These are phyloP conservation scores for Ochetophila trinervis DNA, from an alignment of 306 rosid species.

Conservation along the genomic window DNA sequence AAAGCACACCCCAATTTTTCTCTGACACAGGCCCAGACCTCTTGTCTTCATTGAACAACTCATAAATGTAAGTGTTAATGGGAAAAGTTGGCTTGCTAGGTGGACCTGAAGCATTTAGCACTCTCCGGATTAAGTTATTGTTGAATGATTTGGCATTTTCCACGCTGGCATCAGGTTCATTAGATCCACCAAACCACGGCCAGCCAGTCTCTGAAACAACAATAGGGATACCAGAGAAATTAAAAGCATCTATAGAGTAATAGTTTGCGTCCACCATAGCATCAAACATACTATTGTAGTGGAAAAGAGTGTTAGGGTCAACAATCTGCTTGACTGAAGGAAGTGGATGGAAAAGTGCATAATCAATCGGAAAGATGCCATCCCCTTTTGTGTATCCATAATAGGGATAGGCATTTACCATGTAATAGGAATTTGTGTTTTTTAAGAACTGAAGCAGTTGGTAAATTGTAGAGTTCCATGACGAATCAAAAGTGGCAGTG, in stretches of 20 bases:
- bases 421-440: conserved; percentile 71
- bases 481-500: conserved; percentile 64
- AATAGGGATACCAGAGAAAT: conserved; percentile 62
- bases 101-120: conserved; percentile 84
- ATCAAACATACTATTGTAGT: conserved; percentile 84
- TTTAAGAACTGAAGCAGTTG: conserved; percentile 72
- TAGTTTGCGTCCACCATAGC: conserved; percentile 93
- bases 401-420: conserved; percentile 75
- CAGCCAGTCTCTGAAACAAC: conserved; percentile 88
- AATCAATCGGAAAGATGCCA: conserved; percentile 82
- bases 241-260: conserved; percentile 66
- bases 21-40: conserved; percentile 75
- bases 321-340: conserved; percentile 90
- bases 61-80: conserved; percentile 75
- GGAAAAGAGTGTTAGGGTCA: conserved; percentile 85
- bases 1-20: conserved; percentile 65
- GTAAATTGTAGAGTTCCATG: conserved; percentile 65
- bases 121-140: conserved; percentile 67
- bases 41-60: conserved; percentile 89
- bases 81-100: conserved; percentile 74
- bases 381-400: conserved; percentile 65
- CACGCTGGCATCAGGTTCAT: conserved; percentile 71
- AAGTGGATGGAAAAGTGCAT: conserved; percentile 76
- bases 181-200: conserved; percentile 76
- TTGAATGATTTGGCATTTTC: conserved; percentile 66